Evolutionary conservation across 768 basidiomycete genomes (phyloP).

Genomic region (Candolleomyces eurysporus): DNA sequence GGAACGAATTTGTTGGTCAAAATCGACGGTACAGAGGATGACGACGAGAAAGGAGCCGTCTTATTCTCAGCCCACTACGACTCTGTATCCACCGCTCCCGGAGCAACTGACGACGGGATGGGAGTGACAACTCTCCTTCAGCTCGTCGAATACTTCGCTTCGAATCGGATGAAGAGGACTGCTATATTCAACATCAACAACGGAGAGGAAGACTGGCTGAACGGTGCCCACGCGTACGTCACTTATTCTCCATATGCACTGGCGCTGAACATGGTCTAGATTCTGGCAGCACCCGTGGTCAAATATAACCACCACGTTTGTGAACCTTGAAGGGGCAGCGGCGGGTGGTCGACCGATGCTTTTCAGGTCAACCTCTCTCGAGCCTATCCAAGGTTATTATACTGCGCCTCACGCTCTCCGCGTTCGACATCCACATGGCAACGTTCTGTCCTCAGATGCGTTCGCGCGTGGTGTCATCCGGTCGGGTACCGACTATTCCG

Average conservation of each 20-base stretch:
- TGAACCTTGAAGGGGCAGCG: constrained; percentile 83
- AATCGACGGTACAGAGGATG: constrained; percentile 23
- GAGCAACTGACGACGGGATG: constrained; percentile 80
- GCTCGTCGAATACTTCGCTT: constrained; percentile 54
- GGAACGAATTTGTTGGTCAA: constrained; percentile 68
- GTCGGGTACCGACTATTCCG: constrained; percentile 71
- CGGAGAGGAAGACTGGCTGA: constrained; percentile 76
- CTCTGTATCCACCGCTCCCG: constrained; percentile 72
- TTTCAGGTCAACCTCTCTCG: constrained; percentile 67
- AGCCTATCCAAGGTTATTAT: constrained; percentile 52
- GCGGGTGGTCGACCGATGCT: constrained; percentile 76
- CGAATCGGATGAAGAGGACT: constrained; percentile 51
- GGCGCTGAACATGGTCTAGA: constrained; percentile 27
- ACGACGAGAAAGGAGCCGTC: constrained; percentile 34
- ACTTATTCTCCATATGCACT: neutral
- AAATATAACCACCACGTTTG: constrained; percentile 58
- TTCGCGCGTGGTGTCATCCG: constrained; percentile 65
- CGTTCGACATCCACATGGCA: constrained; percentile 58
- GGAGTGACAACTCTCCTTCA: constrained; percentile 65
- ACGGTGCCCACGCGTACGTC: constrained; percentile 64
- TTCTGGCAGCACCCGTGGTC: constrained; percentile 79
- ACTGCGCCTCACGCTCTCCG: constrained; percentile 9
- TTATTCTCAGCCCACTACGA: constrained; percentile 83
- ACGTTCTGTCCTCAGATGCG: constrained; percentile 65
- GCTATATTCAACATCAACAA: constrained; percentile 86